These are phyloP conservation scores for Phytophthora pistaciae DNA, from an alignment of 352 stramenopile species.

Conservation along the genomic window DNA sequence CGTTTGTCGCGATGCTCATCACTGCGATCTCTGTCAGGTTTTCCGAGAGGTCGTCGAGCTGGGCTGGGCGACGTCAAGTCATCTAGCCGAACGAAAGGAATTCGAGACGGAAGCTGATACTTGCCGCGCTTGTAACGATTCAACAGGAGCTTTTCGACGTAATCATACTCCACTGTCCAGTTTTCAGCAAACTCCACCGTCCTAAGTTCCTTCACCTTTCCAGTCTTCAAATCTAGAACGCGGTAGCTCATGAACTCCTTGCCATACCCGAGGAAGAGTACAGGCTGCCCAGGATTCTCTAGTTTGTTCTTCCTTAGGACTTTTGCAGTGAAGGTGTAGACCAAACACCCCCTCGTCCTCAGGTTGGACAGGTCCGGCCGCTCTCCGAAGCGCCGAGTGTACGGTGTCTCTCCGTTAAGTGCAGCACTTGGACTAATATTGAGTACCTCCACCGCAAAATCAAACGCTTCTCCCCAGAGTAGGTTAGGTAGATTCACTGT, in stretches of 20 bases:
- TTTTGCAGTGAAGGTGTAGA: constrained; percentile 10
- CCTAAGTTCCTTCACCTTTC: constrained; percentile 3
- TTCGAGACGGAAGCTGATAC: background rate
- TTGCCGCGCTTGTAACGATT: constrained; percentile 7
- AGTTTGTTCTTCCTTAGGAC: background rate
- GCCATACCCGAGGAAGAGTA: constrained; percentile 9
- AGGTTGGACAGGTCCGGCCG: too few species aligned
- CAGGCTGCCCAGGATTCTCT: constrained; percentile 2
- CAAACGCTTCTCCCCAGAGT: background rate
- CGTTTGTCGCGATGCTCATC: constrained; percentile 19
- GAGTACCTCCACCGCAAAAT: background rate
- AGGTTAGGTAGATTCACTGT: background rate
- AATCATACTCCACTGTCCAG: background rate
- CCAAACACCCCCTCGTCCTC: background rate
- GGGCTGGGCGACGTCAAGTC: background rate
- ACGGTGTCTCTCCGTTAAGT: background rate
- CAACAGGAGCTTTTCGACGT: constrained; percentile 13
- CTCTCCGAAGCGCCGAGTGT: background rate
- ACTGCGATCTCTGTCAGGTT: background rate
- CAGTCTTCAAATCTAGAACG: constrained; percentile 5
- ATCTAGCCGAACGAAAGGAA: constrained; percentile 10
- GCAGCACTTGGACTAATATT: background rate
- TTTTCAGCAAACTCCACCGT: constrained; percentile 7
- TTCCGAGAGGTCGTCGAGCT: background rate
- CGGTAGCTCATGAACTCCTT: constrained; percentile 7